phyloP scores from a whole-genome alignment of 73 alveolate genomes.

The Symbiodinium pilosum region DNA sequence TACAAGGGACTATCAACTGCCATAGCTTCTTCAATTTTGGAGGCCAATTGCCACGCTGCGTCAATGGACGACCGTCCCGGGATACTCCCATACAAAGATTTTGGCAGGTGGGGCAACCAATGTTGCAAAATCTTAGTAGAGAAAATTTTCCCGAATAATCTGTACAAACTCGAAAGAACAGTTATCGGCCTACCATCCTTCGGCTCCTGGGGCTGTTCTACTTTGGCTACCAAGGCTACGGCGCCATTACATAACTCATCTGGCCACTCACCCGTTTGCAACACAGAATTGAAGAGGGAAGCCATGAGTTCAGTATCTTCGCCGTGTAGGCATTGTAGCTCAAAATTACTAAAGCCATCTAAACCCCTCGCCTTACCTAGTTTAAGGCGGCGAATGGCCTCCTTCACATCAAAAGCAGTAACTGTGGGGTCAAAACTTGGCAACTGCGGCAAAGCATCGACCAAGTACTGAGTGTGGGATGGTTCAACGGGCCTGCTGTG shows the following conservation, averaged over 20 bases:
- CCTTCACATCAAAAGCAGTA: background rate
- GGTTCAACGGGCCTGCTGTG: background rate
- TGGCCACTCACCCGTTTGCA: background rate
- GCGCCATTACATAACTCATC: background rate
- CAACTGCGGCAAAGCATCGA: background rate
- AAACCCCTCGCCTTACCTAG: background rate
- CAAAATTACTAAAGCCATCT: background rate
- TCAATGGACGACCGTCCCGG: background rate
- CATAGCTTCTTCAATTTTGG: background rate
- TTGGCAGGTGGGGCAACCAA: background rate
- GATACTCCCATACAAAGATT: background rate
- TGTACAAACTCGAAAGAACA: background rate
- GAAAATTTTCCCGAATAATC: background rate
- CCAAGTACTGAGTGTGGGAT: background rate
- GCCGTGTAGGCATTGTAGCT: background rate
- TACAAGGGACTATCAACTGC: background rate
- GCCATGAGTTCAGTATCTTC: background rate
- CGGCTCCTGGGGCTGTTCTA: background rate
- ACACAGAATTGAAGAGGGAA: background rate
- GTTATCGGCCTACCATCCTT: background rate
- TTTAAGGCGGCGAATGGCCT: background rate
- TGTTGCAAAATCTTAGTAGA: background rate
- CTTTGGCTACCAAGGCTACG: background rate
- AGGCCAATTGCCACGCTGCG: background rate
- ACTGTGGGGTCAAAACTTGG: background rate